phyloP scores from a whole-genome alignment of 1,284 basidiomycete species.

The Microbotryum saponariae region DNA sequence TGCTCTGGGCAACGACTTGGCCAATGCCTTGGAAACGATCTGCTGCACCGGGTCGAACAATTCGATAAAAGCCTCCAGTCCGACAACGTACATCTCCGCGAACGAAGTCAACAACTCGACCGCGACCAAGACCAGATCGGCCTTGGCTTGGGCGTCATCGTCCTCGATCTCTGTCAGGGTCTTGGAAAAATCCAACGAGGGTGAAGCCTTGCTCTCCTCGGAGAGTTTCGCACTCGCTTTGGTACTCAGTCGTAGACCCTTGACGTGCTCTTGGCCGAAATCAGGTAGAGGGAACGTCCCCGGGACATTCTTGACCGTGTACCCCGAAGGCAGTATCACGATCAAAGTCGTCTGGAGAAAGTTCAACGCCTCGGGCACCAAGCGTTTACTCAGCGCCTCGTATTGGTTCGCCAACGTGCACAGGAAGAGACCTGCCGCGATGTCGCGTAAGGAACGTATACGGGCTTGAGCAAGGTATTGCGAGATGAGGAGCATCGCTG shows the following conservation, averaged over 20 bases:
- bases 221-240: too few relatives aligned
- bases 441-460: constrained; percentile 63
- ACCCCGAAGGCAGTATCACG: constrained; percentile 61
- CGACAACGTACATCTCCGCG: constrained; percentile 62
- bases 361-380: constrained; percentile 83
- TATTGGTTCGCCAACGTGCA: constrained; percentile 73
- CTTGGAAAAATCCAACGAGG: background rate
- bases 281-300: constrained; percentile 67
- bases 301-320: constrained; percentile 50
- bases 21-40: constrained; percentile 54
- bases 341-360: constrained; percentile 65
- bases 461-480: constrained; percentile 82
- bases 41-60: constrained; percentile 61
- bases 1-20: constrained; percentile 47
- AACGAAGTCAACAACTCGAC: constrained; percentile 59
- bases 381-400: constrained; percentile 72
- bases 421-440: constrained; percentile 81
- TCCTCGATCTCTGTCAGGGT: background rate
- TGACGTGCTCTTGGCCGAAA: constrained; percentile 44
- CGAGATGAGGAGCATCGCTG: constrained; percentile 77
- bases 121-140: constrained; percentile 56
- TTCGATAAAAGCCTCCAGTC: constrained; percentile 73
- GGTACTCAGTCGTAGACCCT: constrained; percentile 1
- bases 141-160: constrained; percentile 45
- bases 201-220: background rate